phyloP scores from a whole-genome alignment of 371 early-diverging fungal species.

The Rhizopus microsporus region DNA sequence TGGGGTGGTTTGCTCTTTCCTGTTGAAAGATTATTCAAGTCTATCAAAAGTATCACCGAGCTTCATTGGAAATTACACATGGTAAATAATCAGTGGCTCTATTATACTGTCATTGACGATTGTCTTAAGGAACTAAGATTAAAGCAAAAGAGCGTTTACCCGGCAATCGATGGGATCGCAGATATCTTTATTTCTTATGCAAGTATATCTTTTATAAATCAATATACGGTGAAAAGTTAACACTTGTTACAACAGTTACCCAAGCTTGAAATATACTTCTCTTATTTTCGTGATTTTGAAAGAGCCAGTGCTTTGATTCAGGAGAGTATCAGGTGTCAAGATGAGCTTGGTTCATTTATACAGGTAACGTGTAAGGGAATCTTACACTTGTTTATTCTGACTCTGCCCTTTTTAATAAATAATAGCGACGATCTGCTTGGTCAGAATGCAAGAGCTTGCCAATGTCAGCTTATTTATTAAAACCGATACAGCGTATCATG shows the following conservation, averaged over 20 bases:
- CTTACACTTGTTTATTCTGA: background rate
- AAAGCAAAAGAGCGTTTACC: constrained; percentile 26
- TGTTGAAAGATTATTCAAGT: constrained; percentile 56
- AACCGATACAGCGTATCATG: constrained; percentile 45
- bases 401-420: background rate
- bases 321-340: constrained; percentile 21
- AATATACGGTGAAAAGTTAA: background rate
- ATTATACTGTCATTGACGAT: background rate
- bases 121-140: constrained; percentile 26
- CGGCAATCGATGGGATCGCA: constrained; percentile 27
- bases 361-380: constrained; percentile 12
- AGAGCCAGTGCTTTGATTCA: constrained; percentile 32
- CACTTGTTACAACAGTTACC: constrained; percentile 3
- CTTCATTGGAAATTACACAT: constrained; percentile 41
- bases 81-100: constrained; percentile 14
- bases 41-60: constrained; percentile 49
- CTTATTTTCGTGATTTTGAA: constrained; percentile 43
- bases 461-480: constrained; percentile 38
- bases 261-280: constrained; percentile 17
- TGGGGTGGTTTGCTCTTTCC: constrained; percentile 52
- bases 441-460: constrained; percentile 39
- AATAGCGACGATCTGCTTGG: constrained; percentile 33
- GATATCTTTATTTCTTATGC: constrained; percentile 34
- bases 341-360: constrained; percentile 35
- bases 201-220: constrained; percentile 3